Base-by-base conservation (phyloP, 805 yeast genomes). In the Wickerhamiella siamensis region DNA sequence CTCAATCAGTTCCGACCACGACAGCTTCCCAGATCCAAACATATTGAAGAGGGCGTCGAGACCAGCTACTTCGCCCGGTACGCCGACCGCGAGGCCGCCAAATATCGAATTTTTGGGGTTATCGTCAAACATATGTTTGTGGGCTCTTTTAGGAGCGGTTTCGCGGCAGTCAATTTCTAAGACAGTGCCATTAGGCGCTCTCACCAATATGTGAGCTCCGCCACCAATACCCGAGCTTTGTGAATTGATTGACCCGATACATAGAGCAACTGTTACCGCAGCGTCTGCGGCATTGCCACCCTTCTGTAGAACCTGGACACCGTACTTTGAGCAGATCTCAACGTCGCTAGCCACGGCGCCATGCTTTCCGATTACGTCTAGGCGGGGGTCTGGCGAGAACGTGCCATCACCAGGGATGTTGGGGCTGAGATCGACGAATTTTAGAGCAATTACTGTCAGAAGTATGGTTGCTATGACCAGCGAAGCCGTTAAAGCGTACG, bases 221-320 rank as follows among this genome's bases (percentile, higher is more conserved):
- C 97, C 97, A 5, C 96, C 95, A 34, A 88, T 77, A 0, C 96
- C 95, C 1, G 94, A 78, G 44, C 79, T 78, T 63, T 79, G 83
- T 47, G 84, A 77, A 55, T 83, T 82, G 18, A 83, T 62, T 41
- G 82, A 69, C 2, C 97, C 97, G 26, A 88, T 75, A 55, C 98
- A 88, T 22, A 88, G 65, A 0, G 94, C 83, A 10, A 83, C 81
- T 0, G 94, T 79, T 2, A 88, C 79, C 0, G 94, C 83, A 0
- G 95, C 94, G 57, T 88, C 98, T 0, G 94, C 95, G 2, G 96
- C 95, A 52, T 75, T 78, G 0, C 95, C 93, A 5, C 67, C 65
- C 18, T 52, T 49, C 40, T 59, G 52, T 24, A 80, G 58, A 15
- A 81, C 72, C 4, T 67, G 61, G 4, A 66, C 67, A 5, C 84